A percentile compares a stretch with the other conserved stretches of the same genome.
phyloP scores from a whole-genome alignment of 768 basidiomycete species.

The Kockovaella imperatae region DNA sequence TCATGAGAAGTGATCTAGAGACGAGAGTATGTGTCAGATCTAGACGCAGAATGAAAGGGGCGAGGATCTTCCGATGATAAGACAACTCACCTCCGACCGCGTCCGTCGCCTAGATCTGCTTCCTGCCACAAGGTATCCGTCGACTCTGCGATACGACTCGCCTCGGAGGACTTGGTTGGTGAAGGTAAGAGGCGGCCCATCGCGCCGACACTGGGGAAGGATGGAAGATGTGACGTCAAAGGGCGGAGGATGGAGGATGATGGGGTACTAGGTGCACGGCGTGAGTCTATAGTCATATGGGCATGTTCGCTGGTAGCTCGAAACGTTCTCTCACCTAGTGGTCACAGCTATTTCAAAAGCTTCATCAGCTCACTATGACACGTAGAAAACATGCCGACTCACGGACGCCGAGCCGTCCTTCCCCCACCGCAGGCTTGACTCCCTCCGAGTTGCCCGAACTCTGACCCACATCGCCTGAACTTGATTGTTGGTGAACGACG shows the following conservation, averaged over 20 bases:
- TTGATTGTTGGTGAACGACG: not conserved
- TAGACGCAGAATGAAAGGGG: not conserved
- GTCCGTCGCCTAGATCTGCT: slow-evolving; percentile 21
- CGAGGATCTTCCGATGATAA: not conserved
- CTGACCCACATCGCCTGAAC: not conserved
- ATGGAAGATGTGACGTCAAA: slow-evolving; percentile 14
- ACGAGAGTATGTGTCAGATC: slow-evolving; percentile 20
- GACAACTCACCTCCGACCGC: slow-evolving; percentile 17
- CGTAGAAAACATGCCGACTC: not conserved
- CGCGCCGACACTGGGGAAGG: slow-evolving; percentile 16
- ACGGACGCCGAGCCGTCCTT: not conserved
- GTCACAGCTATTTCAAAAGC: not conserved
- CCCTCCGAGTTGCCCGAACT: not conserved
- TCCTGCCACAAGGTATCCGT: slow-evolving; percentile 16
- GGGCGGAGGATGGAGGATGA: slow-evolving; percentile 17
- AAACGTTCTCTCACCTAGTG: too few species aligned
- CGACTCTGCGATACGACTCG: not conserved
- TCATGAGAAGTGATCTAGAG: slow-evolving; percentile 2
- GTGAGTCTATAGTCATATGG: not conserved
- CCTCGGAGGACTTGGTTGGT: slow-evolving; percentile 9
- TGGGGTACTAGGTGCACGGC: not conserved
- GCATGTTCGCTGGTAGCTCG: too few species aligned
- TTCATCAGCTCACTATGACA: not conserved
- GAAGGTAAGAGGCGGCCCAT: slow-evolving; percentile 22
- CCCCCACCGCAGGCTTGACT: not conserved